A percentile compares a stretch with the other conserved stretches of the same genome.
Conservation (phyloP, 208 protist species). For the Porcisia hertigi region DNA sequence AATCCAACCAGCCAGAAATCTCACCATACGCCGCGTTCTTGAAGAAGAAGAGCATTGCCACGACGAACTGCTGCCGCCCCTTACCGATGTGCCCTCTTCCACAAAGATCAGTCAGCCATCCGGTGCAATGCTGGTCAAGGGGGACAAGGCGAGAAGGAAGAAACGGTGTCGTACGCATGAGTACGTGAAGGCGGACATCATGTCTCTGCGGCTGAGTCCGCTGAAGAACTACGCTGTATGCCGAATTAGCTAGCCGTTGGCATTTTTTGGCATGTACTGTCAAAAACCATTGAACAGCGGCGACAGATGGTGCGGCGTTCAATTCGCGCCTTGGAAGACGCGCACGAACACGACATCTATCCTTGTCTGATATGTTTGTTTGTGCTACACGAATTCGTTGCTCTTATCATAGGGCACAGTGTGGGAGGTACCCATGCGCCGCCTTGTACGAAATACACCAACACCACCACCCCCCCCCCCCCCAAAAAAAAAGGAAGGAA, state of each 20-base stretch:
- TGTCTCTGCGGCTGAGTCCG: neutral
- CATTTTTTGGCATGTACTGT: neutral
- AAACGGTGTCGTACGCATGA: no score
- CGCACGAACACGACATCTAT: neutral
- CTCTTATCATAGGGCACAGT: neutral
- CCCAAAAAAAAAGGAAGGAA: no score
- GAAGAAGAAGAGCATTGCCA: no score
- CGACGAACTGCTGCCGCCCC: neutral
- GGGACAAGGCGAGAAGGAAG: neutral
- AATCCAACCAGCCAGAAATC: neutral
- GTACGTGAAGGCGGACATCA: slow-evolving; percentile 4
- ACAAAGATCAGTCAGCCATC: neutral
- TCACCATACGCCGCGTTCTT: neutral
- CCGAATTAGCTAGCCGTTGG: neutral
- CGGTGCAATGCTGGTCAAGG: neutral
- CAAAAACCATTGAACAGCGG: neutral
- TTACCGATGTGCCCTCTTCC: neutral
- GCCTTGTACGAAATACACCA: neutral
- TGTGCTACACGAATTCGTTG: neutral
- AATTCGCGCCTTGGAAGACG: neutral
- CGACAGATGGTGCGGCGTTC: neutral
- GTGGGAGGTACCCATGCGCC: neutral
- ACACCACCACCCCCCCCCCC: no score
- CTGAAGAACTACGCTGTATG: slow-evolving; percentile 3
- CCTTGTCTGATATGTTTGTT: neutral